Conservation (phyloP, 148 eudicot genomes). For the Nepenthes mirabilis region DNA sequence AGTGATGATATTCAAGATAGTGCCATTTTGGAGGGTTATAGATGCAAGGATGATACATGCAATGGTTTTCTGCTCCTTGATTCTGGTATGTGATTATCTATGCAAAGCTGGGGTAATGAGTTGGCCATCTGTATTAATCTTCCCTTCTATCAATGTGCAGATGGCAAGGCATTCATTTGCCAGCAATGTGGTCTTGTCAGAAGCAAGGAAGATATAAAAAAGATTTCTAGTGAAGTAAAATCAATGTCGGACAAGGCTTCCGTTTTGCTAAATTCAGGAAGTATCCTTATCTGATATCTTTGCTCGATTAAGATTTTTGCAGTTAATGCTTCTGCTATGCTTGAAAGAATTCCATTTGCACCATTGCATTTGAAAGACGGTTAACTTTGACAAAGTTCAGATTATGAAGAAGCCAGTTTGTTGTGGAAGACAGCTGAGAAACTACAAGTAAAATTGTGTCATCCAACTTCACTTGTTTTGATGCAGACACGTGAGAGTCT, state of each 20-base stretch:
- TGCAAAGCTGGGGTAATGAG: slow-evolving; percentile 1
- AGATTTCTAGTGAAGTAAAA: slow-evolving; percentile 47
- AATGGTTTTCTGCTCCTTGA: slow-evolving; percentile 71
- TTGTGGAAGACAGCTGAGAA: slow-evolving; percentile 51
- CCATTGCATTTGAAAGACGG: not conserved
- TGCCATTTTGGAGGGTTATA: slow-evolving; percentile 84
- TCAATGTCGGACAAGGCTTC: slow-evolving; percentile 60
- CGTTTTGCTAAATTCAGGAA: slow-evolving; percentile 26
- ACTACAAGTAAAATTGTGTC: slow-evolving; percentile 51
- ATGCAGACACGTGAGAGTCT: slow-evolving; percentile 80
- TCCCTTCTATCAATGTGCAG: slow-evolving; percentile 22
- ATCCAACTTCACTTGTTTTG: slow-evolving; percentile 59
- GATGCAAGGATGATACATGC: slow-evolving; percentile 50
- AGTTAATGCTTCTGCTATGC: not conserved
- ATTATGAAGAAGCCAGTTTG: slow-evolving; percentile 41
- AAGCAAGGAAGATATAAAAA: slow-evolving; percentile 55
- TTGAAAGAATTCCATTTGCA: not conserved
- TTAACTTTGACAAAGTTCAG: slow-evolving; percentile 49
- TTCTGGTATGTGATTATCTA: slow-evolving; percentile 33
- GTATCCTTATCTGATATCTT: slow-evolving; percentile 45
- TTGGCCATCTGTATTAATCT: slow-evolving; percentile 1
- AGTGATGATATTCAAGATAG: slow-evolving; percentile 74
- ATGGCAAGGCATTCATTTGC: slow-evolving; percentile 57
- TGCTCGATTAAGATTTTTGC: not conserved
- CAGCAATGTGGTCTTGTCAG: slow-evolving; percentile 66